These are phyloP conservation scores for Durusdinium trenchii DNA, from an alignment of 73 alveolate genomes.

Conservation along the genomic window DNA sequence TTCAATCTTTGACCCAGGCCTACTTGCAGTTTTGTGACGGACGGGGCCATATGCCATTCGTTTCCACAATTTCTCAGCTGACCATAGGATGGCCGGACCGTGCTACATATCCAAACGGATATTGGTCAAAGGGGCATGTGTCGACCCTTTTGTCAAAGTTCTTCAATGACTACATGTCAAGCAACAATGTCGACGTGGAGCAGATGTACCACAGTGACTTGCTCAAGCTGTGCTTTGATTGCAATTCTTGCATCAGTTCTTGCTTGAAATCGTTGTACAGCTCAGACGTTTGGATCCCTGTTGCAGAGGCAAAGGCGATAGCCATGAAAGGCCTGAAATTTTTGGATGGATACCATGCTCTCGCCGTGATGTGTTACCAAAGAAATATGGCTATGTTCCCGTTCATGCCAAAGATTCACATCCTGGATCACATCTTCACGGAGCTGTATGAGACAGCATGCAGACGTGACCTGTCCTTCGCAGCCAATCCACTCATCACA, in stretches of 20 bases:
- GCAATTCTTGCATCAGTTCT: background rate
- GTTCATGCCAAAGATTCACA: background rate
- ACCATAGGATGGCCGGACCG: conserved; percentile 4
- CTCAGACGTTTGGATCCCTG: background rate
- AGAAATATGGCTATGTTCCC: background rate
- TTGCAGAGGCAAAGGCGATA: background rate
- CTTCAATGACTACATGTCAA: background rate
- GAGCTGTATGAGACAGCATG: background rate
- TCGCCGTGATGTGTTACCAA: background rate
- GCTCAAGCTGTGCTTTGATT: background rate
- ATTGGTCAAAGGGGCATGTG: conserved; percentile 13
- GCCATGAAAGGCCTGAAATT: background rate
- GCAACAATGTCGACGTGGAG: background rate
- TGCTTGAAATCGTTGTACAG: background rate
- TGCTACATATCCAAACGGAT: background rate
- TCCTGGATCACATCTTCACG: background rate
- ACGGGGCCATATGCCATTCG: background rate
- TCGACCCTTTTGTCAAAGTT: background rate
- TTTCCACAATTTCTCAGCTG: background rate
- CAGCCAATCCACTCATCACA: background rate
- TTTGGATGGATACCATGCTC: background rate
- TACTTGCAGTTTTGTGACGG: background rate
- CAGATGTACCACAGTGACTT: background rate
- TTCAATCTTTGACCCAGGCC: background rate
- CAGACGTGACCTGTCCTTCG: background rate